phyloP scores from a whole-genome alignment of 257 asterid species.

The Linaria vulgaris region DNA sequence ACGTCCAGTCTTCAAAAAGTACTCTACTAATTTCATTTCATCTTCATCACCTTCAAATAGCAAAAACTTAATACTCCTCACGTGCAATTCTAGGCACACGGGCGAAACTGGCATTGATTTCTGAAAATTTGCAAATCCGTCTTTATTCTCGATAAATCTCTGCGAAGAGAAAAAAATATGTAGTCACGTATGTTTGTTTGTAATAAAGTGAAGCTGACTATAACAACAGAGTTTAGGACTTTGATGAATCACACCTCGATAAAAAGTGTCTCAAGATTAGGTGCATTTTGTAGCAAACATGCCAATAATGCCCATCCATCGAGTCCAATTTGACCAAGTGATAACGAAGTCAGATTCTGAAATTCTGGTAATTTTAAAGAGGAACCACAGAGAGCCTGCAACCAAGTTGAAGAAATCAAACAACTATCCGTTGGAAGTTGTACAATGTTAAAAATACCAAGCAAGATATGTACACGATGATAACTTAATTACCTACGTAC shows the following conservation, averaged over 20 bases:
- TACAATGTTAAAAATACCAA: not conserved
- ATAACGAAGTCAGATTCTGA: not conserved
- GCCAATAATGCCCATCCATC: conserved; percentile 2
- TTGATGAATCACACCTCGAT: not conserved
- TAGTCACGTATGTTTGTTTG: too few species aligned
- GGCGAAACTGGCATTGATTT: not conserved
- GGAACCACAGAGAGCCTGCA: not conserved
- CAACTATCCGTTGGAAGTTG: too few species aligned
- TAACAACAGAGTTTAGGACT: too few species aligned
- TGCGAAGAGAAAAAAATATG: not conserved
- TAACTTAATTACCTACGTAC: too few species aligned
- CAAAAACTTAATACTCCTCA: too few species aligned
- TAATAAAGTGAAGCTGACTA: not conserved
- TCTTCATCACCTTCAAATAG: too few species aligned
- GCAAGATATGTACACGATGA: too few species aligned
- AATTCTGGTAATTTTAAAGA: not conserved
- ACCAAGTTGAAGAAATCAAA: not conserved
- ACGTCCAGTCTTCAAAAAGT: too few species aligned
- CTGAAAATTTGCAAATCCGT: conserved; percentile 2
- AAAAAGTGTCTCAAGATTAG: conserved; percentile 3
- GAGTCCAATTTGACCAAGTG: conserved; percentile 6
- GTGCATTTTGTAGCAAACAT: not conserved
- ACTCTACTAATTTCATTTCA: too few species aligned
- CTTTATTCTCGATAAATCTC: not conserved
- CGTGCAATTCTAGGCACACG: not conserved